Conservation (phyloP, 2,329 filamentous ascomycete species). For the Monilinia polystroma region DNA sequence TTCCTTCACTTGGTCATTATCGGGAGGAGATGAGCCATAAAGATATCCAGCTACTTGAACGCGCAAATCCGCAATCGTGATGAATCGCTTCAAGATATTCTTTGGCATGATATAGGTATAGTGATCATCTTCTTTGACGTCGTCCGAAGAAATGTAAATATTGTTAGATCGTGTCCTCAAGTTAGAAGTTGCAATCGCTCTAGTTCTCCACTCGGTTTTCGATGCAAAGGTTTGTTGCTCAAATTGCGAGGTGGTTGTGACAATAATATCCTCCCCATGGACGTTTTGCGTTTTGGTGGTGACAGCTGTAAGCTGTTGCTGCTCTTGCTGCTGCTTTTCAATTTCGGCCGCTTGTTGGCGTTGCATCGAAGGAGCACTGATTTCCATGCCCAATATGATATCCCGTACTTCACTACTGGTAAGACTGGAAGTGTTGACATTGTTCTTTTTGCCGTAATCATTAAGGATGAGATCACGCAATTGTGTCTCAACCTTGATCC, state of each 20-base stretch:
- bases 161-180: constrained; percentile 92
- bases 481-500: constrained; percentile 99
- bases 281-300: constrained; percentile 98
- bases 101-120: constrained; percentile 99
- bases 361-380: constrained; percentile 95
- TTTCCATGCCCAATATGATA: constrained; percentile 99
- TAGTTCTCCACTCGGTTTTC: constrained; percentile 97
- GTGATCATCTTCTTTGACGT: constrained; percentile 82
- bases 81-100: constrained; percentile 97
- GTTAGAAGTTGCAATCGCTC: constrained; percentile 95
- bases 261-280: constrained; percentile 95
- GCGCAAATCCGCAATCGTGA: constrained; percentile 92
- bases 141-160: constrained; percentile 96
- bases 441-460: constrained; percentile 99
- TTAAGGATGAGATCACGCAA: constrained; percentile 94
- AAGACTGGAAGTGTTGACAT: constrained; percentile 95
- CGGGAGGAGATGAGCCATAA: constrained; percentile 86
- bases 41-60: constrained; percentile 96
- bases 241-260: constrained; percentile 96
- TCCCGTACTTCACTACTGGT: constrained; percentile 97
- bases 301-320: constrained; percentile 92
- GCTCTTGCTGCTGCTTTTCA: constrained; percentile 97
- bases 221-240: constrained; percentile 97
- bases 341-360: constrained; percentile 97
- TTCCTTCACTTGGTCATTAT: constrained; percentile 97